These are phyloP conservation scores for Leptomonas seymouri DNA, from an alignment of 208 protist species.

Conservation along the genomic window DNA sequence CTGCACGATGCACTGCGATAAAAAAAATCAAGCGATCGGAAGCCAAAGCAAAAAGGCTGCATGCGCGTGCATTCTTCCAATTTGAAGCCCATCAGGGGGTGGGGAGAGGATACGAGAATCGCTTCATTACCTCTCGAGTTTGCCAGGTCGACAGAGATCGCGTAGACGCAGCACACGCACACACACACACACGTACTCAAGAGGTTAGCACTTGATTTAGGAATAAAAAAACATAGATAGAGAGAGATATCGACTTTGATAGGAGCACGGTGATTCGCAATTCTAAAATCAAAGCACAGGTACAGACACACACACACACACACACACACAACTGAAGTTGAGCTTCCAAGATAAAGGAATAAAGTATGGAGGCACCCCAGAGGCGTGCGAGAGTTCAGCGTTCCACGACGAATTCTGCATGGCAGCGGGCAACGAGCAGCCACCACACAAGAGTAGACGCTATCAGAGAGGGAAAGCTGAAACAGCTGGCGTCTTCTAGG, in stretches of 20 bases:
- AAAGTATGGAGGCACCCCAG: background rate
- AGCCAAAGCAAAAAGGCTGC: background rate
- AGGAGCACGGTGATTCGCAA: background rate
- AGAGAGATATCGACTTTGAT: background rate
- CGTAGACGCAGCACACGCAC: background rate
- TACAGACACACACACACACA: slow-evolving; percentile 1
- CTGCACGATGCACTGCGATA: no score
- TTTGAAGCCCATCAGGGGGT: background rate
- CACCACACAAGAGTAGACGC: background rate
- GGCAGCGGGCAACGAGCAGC: background rate
- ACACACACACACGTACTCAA: background rate
- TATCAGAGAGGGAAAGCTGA: slow-evolving; percentile 10
- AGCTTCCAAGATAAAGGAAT: slow-evolving; percentile 13
- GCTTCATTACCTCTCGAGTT: no score
- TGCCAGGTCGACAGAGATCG: background rate
- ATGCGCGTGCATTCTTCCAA: no score
- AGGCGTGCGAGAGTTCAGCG: no score
- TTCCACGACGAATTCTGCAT: no score
- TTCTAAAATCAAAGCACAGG: background rate
- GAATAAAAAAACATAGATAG: background rate
- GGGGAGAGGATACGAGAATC: background rate
- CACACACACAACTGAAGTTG: background rate
- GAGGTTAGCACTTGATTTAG: no score
- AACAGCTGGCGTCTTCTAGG: background rate
- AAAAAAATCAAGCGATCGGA: background rate